Percentiles rank a stretch among this genome's conserved stretches.
Evolutionary conservation across 2,329 filamentous ascomycete genomes (phyloP).

Genomic region (Nectriaceae sp.): DNA sequence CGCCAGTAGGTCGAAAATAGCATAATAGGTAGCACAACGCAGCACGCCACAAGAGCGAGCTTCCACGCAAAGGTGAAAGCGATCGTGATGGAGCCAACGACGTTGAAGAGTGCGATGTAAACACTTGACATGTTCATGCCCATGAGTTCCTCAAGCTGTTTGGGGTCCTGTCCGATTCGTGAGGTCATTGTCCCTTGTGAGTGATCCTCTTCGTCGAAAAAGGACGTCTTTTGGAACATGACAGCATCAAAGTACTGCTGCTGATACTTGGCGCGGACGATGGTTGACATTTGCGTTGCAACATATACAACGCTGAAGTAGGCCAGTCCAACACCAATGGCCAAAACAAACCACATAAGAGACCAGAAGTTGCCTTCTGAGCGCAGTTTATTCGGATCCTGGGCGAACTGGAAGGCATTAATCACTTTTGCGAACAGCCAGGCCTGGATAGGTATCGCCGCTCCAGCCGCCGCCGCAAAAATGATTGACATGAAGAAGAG

Average conservation of each 20-base stretch:
- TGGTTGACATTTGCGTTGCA: conserved; percentile 48
- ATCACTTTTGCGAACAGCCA: conserved; percentile 58
- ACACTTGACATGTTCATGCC: conserved; percentile 65
- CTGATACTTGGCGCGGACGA: conserved; percentile 56
- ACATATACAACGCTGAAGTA: conserved; percentile 48
- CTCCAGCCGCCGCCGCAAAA: conserved; percentile 45
- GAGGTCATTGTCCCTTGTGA: conserved; percentile 62
- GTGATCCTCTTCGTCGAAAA: conserved; percentile 63
- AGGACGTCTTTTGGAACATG: conserved; percentile 59
- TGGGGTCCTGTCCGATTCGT: conserved; percentile 56
- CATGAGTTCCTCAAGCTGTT: conserved; percentile 63
- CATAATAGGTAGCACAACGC: conserved; percentile 57
- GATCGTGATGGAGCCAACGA: conserved; percentile 66
- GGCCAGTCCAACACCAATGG: conserved; percentile 50
- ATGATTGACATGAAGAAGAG: conserved; percentile 53
- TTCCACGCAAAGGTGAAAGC: conserved; percentile 78
- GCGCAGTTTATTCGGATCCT: conserved; percentile 33
- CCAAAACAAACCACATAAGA: conserved; percentile 65
- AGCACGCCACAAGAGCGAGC: conserved; percentile 66
- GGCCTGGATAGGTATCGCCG: conserved; percentile 52
- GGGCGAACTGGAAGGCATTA: conserved; percentile 46
- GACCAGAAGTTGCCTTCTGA: conserved; percentile 61
- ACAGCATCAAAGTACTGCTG: conserved; percentile 63
- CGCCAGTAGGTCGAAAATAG: conserved; percentile 52
- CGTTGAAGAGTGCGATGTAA: conserved; percentile 63